phyloP scores from a whole-genome alignment of 2,329 filamentous ascomycete genomes.

The Penicillium sp. region DNA sequence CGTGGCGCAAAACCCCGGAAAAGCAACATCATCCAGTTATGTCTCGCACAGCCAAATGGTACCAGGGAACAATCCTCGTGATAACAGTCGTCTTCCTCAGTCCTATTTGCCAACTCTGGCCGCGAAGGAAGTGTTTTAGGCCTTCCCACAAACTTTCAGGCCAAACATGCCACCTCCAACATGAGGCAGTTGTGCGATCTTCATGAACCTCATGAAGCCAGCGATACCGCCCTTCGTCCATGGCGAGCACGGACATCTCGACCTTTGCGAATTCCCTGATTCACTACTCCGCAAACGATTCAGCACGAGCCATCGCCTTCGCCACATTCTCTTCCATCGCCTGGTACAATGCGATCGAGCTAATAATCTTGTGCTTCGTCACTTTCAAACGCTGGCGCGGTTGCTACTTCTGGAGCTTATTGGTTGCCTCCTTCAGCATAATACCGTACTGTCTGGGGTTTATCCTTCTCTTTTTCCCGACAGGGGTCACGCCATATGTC shows the following conservation, averaged over 20 bases:
- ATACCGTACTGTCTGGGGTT: slow-evolving; percentile 43
- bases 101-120: not conserved
- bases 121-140: not conserved
- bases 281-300: not conserved
- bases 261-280: not conserved
- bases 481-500: slow-evolving; percentile 31
- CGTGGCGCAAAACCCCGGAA: not conserved
- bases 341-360: slow-evolving; percentile 27
- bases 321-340: slow-evolving; percentile 19
- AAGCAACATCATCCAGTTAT: not conserved
- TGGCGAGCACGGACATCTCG: not conserved
- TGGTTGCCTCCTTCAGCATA: slow-evolving; percentile 43
- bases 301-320: slow-evolving; percentile 4
- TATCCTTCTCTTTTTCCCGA: slow-evolving; percentile 43
- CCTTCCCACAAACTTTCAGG: too few relatives aligned
- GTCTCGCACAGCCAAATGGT: not conserved
- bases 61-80: not conserved
- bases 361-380: slow-evolving; percentile 41
- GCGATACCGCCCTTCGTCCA: not conserved
- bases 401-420: slow-evolving; percentile 50
- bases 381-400: slow-evolving; percentile 45
- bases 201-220: not conserved
- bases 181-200: not conserved
- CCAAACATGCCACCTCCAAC: not conserved
- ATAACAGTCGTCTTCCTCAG: not conserved